Conservation (phyloP, 352 stramenopile species). For the Saprolegnia parasitica region DNA sequence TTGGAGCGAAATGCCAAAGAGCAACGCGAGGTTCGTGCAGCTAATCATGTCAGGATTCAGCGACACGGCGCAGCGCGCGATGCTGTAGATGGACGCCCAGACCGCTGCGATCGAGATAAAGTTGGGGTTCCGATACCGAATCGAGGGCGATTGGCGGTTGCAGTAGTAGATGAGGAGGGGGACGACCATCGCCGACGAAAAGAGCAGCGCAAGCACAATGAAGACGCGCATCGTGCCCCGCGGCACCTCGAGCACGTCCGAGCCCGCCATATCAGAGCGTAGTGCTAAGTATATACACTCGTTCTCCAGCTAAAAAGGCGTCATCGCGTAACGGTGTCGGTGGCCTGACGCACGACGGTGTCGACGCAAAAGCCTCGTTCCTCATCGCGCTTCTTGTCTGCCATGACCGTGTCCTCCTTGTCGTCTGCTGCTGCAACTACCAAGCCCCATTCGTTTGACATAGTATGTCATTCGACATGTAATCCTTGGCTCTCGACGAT, state of each 20-base stretch:
- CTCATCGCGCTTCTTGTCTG: too few relatives aligned
- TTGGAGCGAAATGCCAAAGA: conserved; percentile 16
- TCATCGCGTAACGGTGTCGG: too few relatives aligned
- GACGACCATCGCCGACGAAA: conserved; percentile 6
- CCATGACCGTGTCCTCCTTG: too few relatives aligned
- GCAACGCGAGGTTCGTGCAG: not conserved
- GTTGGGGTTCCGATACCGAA: conserved; percentile 20
- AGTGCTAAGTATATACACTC: too few relatives aligned
- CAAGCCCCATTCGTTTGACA: too few relatives aligned
- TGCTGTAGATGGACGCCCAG: not conserved
- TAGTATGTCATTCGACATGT: too few relatives aligned
- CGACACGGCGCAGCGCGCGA: conserved; percentile 6
- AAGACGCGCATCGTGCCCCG: not conserved
- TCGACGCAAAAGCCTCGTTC: too few relatives aligned
- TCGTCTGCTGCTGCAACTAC: too few relatives aligned
- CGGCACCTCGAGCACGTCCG: not conserved
- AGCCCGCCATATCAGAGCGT: not conserved
- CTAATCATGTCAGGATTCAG: conserved; percentile 4
- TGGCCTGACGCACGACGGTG: too few relatives aligned
- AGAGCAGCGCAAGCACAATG: not conserved
- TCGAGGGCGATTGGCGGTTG: conserved; percentile 5
- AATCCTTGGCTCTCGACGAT: too few relatives aligned
- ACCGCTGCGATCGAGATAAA: not conserved
- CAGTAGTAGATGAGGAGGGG: conserved; percentile 12
- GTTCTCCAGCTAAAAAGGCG: too few relatives aligned